Conservation (phyloP, 495 filamentous ascomycete species). For the Trichoderma reesei region DNA sequence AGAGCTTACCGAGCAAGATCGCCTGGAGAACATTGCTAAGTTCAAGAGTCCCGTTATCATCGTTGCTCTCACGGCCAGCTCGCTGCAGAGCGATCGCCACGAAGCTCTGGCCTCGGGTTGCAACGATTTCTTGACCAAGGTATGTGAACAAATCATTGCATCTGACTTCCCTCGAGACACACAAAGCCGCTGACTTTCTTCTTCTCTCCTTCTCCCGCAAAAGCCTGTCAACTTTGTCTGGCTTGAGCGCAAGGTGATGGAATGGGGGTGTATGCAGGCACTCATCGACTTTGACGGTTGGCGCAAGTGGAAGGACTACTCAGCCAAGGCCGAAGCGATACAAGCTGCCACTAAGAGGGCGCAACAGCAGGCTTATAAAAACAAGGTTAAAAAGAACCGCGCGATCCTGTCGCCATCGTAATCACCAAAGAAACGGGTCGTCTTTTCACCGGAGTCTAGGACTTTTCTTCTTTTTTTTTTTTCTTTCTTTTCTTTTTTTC, state of each 20-base stretch:
- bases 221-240: constrained; percentile 96
- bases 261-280: constrained; percentile 99
- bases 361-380: constrained; percentile 17
- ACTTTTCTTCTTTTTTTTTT: neutral
- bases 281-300: constrained; percentile 98
- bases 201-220: constrained; percentile 10
- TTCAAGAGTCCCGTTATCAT: constrained; percentile 98
- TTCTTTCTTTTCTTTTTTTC: neutral
- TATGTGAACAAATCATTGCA: constrained; percentile 31
- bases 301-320: constrained; percentile 90
- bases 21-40: constrained; percentile 55
- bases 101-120: constrained; percentile 93
- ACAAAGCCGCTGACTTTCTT: neutral
- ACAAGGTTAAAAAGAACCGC: constrained; percentile 32
- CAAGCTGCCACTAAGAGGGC: neutral
- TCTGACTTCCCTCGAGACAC: neutral
- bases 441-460: neutral
- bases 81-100: constrained; percentile 86
- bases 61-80: constrained; percentile 88
- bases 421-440: too few species aligned
- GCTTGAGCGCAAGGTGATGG: constrained; percentile 93
- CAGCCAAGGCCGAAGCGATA: constrained; percentile 23
- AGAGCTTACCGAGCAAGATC: constrained; percentile 52
- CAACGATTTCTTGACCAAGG: constrained; percentile 98
- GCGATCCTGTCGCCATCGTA: neutral